Base-by-base conservation (phyloP, 2,329 filamentous ascomycete species). In the Chrysosphaeria jannelii region DNA sequence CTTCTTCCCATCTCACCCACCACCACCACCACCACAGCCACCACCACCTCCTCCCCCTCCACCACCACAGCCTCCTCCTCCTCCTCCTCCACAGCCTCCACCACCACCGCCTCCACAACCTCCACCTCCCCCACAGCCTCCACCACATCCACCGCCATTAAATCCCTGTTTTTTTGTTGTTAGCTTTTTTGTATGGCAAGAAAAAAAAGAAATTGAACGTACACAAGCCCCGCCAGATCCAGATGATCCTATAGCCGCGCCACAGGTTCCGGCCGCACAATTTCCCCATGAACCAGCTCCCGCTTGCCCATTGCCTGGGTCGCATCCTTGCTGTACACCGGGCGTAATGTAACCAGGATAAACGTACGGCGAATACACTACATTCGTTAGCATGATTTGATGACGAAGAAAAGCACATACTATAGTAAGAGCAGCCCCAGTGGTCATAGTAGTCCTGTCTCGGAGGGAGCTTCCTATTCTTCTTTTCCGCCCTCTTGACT, bases 381-480 rank as follows among this genome's bases (percentile, higher is more conserved):
- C n/a, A 18, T 18, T 18, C 16, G 16, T 18, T 18, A 18, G 16
- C 16, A 18, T 7, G 16, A 7, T 7, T 7, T 18, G 16, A 18
- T 7, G 13, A 10, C 8, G 13, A 5, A 7, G 5, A 4, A 3
- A 19, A 14, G 10, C 9, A 24, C 28, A 14, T 25, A 30, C 29
- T 46, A 27, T 46, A 39, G 29, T 56, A 58, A 0, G 43, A 39
- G 23, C 52, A 53, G 0, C 56, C 56, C 57, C 57, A 61, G 35
- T 58, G 48, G 23, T 45, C 36, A 27, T 53, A 53, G 26, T 54
- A 60, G 19, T 51, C 37, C 4, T 56, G 44, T n/a, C 44, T 38
- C 0, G 46, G 40, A 3, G 55, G 55, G 4, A 57, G 31, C 1
- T 40, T 39, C 4, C 53, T 42, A 4, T 54, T 53, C 28, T 51